Evolutionary conservation across 2,329 filamentous ascomycete genomes (phyloP).

Genomic region (Fusarium decemcellulare): DNA sequence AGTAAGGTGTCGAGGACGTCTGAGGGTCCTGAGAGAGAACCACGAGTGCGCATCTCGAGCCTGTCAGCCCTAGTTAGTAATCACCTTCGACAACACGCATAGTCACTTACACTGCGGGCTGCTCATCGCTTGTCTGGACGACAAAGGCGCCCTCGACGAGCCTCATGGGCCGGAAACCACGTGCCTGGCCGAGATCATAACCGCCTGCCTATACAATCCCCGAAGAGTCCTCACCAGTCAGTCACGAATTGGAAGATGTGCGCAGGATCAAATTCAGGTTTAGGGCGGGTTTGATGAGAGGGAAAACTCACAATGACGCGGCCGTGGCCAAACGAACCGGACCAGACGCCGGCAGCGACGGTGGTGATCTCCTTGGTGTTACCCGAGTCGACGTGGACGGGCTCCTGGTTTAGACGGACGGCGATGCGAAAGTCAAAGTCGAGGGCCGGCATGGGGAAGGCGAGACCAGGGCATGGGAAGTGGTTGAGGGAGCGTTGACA

Average conservation of each 20-base stretch:
- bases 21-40: conserved; percentile 63
- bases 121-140: conserved; percentile 62
- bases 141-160: conserved; percentile 65
- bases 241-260: conserved; percentile 26
- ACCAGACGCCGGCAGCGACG: conserved; percentile 63
- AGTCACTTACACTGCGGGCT: conserved; percentile 59
- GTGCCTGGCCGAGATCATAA: conserved; percentile 59
- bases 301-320: conserved; percentile 59
- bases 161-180: conserved; percentile 58
- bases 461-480: conserved; percentile 58
- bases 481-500: conserved; percentile 56
- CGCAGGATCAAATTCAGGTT: conserved; percentile 9
- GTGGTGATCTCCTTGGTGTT: conserved; percentile 65
- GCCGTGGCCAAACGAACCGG: conserved; percentile 64
- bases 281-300: neutral
- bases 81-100: neutral
- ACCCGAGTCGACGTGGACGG: conserved; percentile 59
- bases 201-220: conserved; percentile 54
- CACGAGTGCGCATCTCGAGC: conserved; percentile 62
- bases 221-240: conserved; percentile 40
- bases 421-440: conserved; percentile 66
- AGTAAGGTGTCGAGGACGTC: conserved; percentile 59
- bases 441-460: conserved; percentile 61
- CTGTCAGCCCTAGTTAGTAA: conserved; percentile 38
- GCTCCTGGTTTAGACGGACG: conserved; percentile 60